Evolutionary conservation across 1,139 yeast species (phyloP).

Genomic region (Pichia kudriavzevii): DNA sequence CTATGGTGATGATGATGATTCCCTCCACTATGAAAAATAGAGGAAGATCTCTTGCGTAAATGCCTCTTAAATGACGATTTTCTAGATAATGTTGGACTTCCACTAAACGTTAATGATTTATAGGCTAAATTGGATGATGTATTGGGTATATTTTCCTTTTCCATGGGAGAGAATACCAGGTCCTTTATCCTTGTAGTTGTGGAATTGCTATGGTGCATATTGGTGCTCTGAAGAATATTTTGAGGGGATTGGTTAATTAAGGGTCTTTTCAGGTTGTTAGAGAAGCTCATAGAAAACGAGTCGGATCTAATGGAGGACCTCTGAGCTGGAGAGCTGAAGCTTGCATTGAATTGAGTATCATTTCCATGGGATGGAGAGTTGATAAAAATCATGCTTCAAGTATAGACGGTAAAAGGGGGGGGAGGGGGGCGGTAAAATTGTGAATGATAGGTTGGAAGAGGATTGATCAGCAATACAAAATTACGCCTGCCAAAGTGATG

Average conservation of each 20-base stretch:
- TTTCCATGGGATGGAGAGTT: slow-evolving; percentile 2
- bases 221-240: too few species aligned
- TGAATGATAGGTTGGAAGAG: not conserved
- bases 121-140: slow-evolving; percentile 4
- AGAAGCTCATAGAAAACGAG: slow-evolving; percentile 3
- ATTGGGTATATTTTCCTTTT: not conserved
- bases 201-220: too few species aligned
- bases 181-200: not conserved
- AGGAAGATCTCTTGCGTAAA: slow-evolving; percentile 10
- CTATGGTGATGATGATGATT: too few species aligned
- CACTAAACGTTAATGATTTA: slow-evolving; percentile 9
- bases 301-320: slow-evolving; percentile 5
- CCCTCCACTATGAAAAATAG: too few species aligned
- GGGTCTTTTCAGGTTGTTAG: slow-evolving; percentile 7
- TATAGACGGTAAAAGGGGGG: too few species aligned
- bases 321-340: slow-evolving; percentile 7
- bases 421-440: too few species aligned
- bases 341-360: too few species aligned
- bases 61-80: slow-evolving; percentile 12
- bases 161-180: not conserved
- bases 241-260: slow-evolving; percentile 1
- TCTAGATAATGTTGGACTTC: slow-evolving; percentile 10
- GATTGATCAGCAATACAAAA: not conserved
- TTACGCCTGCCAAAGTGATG: not conserved
- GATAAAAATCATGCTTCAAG: slow-evolving; percentile 9